These are phyloP conservation scores for Salvia sclarea DNA, from an alignment of 305 asterid species.

Conservation along the genomic window DNA sequence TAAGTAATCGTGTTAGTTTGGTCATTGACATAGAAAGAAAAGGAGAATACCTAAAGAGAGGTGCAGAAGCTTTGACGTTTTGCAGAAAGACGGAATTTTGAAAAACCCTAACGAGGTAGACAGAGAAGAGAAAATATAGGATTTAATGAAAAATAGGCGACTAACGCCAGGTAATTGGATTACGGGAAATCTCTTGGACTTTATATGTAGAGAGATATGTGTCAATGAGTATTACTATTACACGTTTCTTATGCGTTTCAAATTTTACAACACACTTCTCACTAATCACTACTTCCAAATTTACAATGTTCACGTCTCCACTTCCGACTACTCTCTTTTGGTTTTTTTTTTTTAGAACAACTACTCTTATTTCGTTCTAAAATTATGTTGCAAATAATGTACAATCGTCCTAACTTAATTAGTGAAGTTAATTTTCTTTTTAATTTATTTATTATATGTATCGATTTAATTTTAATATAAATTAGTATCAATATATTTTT, in stretches of 20 bases:
- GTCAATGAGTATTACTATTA: too few species aligned
- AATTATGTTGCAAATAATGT: too few species aligned
- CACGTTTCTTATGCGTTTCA: background rate
- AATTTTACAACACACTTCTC: background rate
- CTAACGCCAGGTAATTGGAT: slow-evolving; percentile 24
- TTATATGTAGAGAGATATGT: background rate
- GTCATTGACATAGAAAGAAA: background rate
- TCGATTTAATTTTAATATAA: too few species aligned
- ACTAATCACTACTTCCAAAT: background rate
- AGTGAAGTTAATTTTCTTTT: too few species aligned
- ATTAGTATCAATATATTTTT: too few species aligned
- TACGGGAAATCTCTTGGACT: background rate
- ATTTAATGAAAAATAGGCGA: slow-evolving; percentile 23
- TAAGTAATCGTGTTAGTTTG: background rate
- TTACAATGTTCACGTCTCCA: too few species aligned
- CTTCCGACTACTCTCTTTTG: too few species aligned
- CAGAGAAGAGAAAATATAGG: slow-evolving; percentile 25
- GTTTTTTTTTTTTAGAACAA: too few species aligned
- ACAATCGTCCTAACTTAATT: too few species aligned
- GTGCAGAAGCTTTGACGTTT: slow-evolving; percentile 12
- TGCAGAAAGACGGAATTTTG: slow-evolving; percentile 31
- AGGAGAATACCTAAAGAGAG: slow-evolving; percentile 35
- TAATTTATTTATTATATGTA: too few species aligned
- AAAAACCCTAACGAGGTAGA: slow-evolving; percentile 36
- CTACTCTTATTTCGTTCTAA: too few species aligned